These are phyloP conservation scores for Berberis thunbergii DNA, from an alignment of 164 flowering plant genomes.

Conservation along the genomic window DNA sequence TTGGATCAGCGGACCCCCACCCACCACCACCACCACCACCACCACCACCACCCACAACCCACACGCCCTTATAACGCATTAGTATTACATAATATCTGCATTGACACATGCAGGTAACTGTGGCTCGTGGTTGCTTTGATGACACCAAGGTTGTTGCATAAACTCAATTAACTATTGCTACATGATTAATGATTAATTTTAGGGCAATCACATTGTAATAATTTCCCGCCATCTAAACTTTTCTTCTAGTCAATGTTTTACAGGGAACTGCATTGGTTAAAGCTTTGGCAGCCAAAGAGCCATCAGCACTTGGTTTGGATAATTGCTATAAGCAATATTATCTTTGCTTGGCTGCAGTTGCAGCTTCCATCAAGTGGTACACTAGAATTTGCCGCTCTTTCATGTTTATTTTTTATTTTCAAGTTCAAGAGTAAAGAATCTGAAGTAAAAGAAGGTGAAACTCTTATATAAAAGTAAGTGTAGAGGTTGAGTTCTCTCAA, in stretches of 20 bases:
- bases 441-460: not conserved
- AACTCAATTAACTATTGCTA: not conserved
- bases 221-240: not conserved
- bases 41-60: not conserved
- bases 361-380: conserved; percentile 90
- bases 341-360: conserved; percentile 93
- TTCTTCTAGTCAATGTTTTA: conserved; percentile 6
- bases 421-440: not conserved
- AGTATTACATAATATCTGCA: not conserved
- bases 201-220: too few relatives aligned
- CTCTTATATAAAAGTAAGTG: not conserved
- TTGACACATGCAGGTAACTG: conserved; percentile 43
- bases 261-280: conserved; percentile 84
- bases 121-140: conserved; percentile 93
- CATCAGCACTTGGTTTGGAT: conserved; percentile 96
- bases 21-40: not conserved
- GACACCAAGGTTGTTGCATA: conserved; percentile 74
- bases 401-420: not conserved
- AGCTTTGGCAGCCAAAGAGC: conserved; percentile 78
- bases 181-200: too few relatives aligned
- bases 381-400: conserved; percentile 8
- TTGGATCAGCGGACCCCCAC: too few relatives aligned
- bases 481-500: too few relatives aligned
- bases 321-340: conserved; percentile 94
- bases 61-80: not conserved